Evolutionary conservation across 2,329 filamentous ascomycete genomes (phyloP).

Genomic region (Phoma sp.): DNA sequence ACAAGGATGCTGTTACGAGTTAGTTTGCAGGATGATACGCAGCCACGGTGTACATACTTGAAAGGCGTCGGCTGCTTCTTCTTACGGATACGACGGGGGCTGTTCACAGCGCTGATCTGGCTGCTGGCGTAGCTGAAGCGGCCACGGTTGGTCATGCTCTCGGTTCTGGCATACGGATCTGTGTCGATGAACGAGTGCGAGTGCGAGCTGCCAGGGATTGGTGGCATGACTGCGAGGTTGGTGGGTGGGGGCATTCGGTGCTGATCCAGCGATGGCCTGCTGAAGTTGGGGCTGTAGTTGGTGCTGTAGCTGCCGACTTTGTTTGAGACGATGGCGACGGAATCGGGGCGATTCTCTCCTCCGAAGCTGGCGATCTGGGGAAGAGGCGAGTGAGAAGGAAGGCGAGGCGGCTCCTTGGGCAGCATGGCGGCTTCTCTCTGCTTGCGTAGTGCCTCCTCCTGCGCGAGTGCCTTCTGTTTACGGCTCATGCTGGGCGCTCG

Average conservation of each 20-base stretch:
- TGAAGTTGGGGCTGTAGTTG: conserved; percentile 42
- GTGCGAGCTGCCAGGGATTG: conserved; percentile 42
- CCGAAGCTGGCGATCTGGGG: conserved; percentile 64
- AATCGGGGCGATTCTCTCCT: conserved; percentile 68
- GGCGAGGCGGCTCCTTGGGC: conserved; percentile 65
- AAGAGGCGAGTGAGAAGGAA: conserved; percentile 57
- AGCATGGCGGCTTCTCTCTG: conserved; percentile 62
- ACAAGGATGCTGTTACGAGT: conserved; percentile 74
- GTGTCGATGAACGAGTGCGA: conserved; percentile 58
- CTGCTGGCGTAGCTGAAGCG: conserved; percentile 96
- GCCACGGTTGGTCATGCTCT: conserved; percentile 96
- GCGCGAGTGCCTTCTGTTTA: conserved; percentile 58
- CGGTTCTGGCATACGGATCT: conserved; percentile 81
- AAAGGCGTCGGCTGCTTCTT: conserved; percentile 97
- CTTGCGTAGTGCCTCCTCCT: conserved; percentile 61
- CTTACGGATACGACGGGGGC: conserved; percentile 86
- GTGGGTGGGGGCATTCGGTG: conserved; percentile 46
- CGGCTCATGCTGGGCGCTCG: conserved; percentile 55
- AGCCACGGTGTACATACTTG: conserved; percentile 72
- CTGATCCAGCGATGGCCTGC: conserved; percentile 44
- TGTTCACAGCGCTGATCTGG: conserved; percentile 89
- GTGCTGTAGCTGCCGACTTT: conserved; percentile 51
- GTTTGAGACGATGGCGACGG: conserved; percentile 66
- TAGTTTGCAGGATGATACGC: conserved; percentile 9
- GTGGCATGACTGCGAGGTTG: conserved; percentile 49